Conservation (phyloP, 345 rosid species). For the Boechera divaricarpa region DNA sequence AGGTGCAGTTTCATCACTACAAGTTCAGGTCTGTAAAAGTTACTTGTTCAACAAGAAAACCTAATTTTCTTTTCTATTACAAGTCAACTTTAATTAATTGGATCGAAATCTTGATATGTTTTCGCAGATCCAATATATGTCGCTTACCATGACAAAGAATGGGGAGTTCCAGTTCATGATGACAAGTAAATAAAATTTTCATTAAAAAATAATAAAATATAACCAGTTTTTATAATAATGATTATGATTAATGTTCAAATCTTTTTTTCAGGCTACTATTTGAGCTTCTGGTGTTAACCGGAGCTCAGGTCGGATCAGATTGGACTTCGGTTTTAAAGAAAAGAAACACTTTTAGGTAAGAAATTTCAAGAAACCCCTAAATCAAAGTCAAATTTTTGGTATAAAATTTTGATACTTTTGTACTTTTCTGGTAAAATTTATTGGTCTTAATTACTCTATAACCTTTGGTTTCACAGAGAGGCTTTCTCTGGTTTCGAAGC, state of each 20-base stretch:
- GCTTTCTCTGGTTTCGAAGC: conserved; percentile 67
- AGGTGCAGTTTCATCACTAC: conserved; percentile 74
- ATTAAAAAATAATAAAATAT: neutral
- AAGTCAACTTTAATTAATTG: neutral
- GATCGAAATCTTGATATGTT: conserved; percentile 7
- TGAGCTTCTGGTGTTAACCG: conserved; percentile 70
- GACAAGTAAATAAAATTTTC: conserved; percentile 52
- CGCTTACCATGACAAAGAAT: conserved; percentile 78
- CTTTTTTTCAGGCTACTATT: conserved; percentile 53
- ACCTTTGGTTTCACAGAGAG: conserved; percentile 50
- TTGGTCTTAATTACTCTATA: conserved; percentile 1
- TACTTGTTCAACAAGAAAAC: conserved; percentile 41
- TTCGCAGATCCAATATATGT: conserved; percentile 67
- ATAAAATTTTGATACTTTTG: neutral
- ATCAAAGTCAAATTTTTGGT: neutral
- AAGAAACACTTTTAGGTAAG: conserved; percentile 59
- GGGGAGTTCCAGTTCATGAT: conserved; percentile 84
- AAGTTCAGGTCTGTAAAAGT: conserved; percentile 54
- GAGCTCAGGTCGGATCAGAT: conserved; percentile 77
- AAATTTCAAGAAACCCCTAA: conserved; percentile 2
- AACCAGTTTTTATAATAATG: neutral
- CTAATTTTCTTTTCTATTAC: neutral
- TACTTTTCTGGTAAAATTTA: neutral
- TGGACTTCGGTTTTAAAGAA: conserved; percentile 80
- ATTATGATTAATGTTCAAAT: neutral